A percentile compares a stretch with the other conserved stretches of the same genome.
These are phyloP conservation scores for Cladorrhinum sp. DNA, from an alignment of 2,329 filamentous ascomycete genomes.

Conservation along the genomic window DNA sequence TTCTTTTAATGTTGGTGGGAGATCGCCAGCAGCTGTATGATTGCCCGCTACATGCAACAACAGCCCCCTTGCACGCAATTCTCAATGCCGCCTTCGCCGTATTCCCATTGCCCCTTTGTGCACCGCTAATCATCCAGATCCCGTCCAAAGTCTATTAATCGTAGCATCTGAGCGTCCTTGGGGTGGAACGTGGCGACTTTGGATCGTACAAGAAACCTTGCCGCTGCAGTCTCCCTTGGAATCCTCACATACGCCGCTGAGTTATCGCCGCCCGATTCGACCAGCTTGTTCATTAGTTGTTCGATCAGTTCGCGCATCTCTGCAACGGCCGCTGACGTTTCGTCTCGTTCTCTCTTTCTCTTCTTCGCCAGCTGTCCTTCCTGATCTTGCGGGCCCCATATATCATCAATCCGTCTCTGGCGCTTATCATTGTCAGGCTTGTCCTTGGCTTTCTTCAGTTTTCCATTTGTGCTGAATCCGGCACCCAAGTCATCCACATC, in stretches of 20 bases:
- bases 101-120: not conserved
- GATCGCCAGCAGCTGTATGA: slow-evolving; percentile 16
- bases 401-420: slow-evolving; percentile 62
- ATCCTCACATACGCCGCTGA: slow-evolving; percentile 58
- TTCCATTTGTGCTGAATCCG: slow-evolving; percentile 60
- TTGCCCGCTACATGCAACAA: slow-evolving; percentile 11
- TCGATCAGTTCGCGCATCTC: slow-evolving; percentile 62
- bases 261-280: slow-evolving; percentile 52
- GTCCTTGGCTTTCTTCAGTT: slow-evolving; percentile 48
- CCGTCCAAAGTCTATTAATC: slow-evolving; percentile 62
- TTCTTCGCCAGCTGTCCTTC: slow-evolving; percentile 24
- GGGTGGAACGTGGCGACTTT: slow-evolving; percentile 67
- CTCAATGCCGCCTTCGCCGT: not conserved
- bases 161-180: slow-evolving; percentile 57
- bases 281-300: slow-evolving; percentile 56
- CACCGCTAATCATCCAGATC: slow-evolving; percentile 54
- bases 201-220: slow-evolving; percentile 61
- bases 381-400: slow-evolving; percentile 47
- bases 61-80: not conserved
- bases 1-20: slow-evolving; percentile 5
- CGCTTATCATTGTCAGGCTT: slow-evolving; percentile 47
- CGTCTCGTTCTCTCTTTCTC: slow-evolving; percentile 36
- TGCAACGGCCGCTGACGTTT: slow-evolving; percentile 48
- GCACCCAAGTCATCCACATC: slow-evolving; percentile 57
- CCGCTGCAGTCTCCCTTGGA: slow-evolving; percentile 59